phyloP scores from a whole-genome alignment of 805 yeast species.

The Saccharomycopsis fibuligera region DNA sequence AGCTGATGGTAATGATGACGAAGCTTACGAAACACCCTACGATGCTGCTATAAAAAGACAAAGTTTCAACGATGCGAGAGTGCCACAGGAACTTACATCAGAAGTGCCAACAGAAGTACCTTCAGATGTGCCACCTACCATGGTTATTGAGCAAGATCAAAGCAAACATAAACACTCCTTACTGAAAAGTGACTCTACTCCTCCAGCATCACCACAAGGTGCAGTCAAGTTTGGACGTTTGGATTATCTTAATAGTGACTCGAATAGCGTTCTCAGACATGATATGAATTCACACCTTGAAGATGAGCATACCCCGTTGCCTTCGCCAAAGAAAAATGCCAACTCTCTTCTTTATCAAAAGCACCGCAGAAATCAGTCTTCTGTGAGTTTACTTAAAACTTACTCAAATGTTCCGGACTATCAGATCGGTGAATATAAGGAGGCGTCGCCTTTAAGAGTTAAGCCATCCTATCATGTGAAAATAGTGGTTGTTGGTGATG shows the following conservation, averaged over 20 bases:
- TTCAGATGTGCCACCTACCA: slow-evolving; percentile 27
- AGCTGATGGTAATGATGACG: slow-evolving; percentile 21
- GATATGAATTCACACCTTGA: background rate
- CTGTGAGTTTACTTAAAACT: slow-evolving; percentile 16
- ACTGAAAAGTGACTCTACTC: background rate
- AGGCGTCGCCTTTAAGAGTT: background rate
- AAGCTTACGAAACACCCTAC: slow-evolving; percentile 27
- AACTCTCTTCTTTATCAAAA: slow-evolving; percentile 9
- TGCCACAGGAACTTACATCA: slow-evolving; percentile 2
- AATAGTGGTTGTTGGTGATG: slow-evolving; percentile 82
- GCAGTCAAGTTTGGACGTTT: background rate
- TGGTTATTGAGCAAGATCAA: slow-evolving; percentile 22
- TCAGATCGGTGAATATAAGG: slow-evolving; percentile 7
- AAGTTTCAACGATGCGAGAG: background rate
- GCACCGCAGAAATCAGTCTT: slow-evolving; percentile 18
- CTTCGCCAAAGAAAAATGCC: slow-evolving; percentile 15
- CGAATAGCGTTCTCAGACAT: background rate
- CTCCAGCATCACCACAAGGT: slow-evolving; percentile 4
- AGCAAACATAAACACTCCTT: background rate
- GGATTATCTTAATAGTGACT: background rate
- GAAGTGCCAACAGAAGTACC: slow-evolving; percentile 22
- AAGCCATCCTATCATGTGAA: slow-evolving; percentile 37
- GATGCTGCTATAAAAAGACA: slow-evolving; percentile 25
- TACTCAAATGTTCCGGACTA: slow-evolving; percentile 19
- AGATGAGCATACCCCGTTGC: slow-evolving; percentile 17